These are phyloP conservation scores for Pharnaceum exiguum DNA, from an alignment of 148 eudicot species.

Conservation along the genomic window DNA sequence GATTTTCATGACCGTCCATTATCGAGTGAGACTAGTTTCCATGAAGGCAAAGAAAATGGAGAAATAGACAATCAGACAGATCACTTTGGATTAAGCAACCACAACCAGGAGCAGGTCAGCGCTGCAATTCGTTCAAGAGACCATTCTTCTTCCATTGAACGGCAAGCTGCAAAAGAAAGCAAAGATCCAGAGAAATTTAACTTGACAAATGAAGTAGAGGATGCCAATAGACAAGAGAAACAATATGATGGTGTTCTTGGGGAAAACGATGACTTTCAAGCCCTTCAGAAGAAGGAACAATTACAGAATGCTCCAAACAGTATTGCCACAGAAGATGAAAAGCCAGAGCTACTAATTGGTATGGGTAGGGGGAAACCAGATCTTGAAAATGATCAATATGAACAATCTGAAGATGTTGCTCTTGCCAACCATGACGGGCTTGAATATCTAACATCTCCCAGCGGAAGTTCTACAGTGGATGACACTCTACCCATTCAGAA, in stretches of 20 bases:
- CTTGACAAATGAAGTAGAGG: slow-evolving; percentile 20
- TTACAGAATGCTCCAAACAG: slow-evolving; percentile 3
- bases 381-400: slow-evolving; percentile 4
- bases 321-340: not conserved
- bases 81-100: not conserved
- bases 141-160: not conserved
- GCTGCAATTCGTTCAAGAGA: not conserved
- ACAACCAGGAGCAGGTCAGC: not conserved
- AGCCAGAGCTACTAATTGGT: not conserved
- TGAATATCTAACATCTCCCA: slow-evolving; percentile 7
- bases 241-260: slow-evolving; percentile 1
- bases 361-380: not conserved
- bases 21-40: slow-evolving; percentile 2
- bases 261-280: slow-evolving; percentile 17
- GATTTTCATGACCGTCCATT: slow-evolving; percentile 1
- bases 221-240: slow-evolving; percentile 3
- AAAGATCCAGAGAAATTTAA: slow-evolving; percentile 7
- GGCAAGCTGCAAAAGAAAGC: not conserved
- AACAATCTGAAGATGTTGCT: slow-evolving; percentile 1
- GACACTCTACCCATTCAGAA: slow-evolving; percentile 11
- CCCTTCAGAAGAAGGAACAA: slow-evolving; percentile 13
- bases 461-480: not conserved
- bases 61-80: not conserved
- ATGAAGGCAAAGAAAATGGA: not conserved
- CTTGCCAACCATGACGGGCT: not conserved